These are phyloP conservation scores for Abrus precatorius DNA, from an alignment of 306 rosid genomes.

Conservation along the genomic window DNA sequence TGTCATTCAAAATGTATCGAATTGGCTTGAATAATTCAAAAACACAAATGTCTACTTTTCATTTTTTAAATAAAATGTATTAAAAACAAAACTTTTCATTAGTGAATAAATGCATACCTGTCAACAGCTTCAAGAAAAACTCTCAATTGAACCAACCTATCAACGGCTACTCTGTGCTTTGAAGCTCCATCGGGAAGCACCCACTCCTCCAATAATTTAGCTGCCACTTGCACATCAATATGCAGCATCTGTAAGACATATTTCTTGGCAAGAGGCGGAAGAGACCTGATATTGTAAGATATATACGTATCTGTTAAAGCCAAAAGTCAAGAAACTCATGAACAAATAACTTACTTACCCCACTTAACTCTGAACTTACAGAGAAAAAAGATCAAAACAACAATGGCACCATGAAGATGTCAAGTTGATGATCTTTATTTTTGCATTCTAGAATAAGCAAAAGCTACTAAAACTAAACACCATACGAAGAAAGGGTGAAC, in stretches of 20 bases:
- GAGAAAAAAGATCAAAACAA: slow-evolving; percentile 6
- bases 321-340: slow-evolving; percentile 12
- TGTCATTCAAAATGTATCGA: slow-evolving; percentile 22
- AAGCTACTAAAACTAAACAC: slow-evolving; percentile 10
- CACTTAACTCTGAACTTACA: slow-evolving; percentile 5
- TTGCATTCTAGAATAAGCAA: slow-evolving; percentile 26
- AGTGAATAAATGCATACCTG: slow-evolving; percentile 53
- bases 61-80: slow-evolving; percentile 8
- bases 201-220: slow-evolving; percentile 91
- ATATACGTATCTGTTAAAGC: slow-evolving; percentile 15
- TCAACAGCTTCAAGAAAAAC: slow-evolving; percentile 76
- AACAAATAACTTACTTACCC: slow-evolving; percentile 4
- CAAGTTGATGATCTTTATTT: slow-evolving; percentile 13
- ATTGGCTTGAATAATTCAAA: slow-evolving; percentile 28
- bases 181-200: slow-evolving; percentile 88
- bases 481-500: not conserved
- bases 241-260: slow-evolving; percentile 81
- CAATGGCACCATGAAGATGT: not conserved
- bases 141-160: slow-evolving; percentile 88
- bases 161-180: slow-evolving; percentile 86
- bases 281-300: slow-evolving; percentile 68
- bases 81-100: not conserved
- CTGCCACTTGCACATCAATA: slow-evolving; percentile 68
- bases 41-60: slow-evolving; percentile 13
- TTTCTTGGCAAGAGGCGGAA: slow-evolving; percentile 92